Percentiles rank a stretch among this genome's conserved stretches.
These are phyloP conservation scores for Leucogyrophana mollusca DNA, from an alignment of 768 basidiomycete species.

Conservation along the genomic window DNA sequence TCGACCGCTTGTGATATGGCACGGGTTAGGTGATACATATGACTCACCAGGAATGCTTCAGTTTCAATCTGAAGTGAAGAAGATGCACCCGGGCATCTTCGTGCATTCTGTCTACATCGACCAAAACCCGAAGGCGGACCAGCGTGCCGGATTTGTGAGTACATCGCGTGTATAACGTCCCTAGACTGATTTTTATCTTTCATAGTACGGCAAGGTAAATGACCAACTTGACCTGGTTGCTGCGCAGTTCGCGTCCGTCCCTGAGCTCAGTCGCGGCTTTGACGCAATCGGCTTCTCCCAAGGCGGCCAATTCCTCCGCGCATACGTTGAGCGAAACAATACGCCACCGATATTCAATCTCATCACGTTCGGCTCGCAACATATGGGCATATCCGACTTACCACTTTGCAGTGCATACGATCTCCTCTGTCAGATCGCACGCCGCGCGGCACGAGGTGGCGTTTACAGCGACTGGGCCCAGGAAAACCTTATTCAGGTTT, in stretches of 20 bases:
- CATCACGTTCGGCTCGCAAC: conserved; percentile 85
- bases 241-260: conserved; percentile 59
- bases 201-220: conserved; percentile 76
- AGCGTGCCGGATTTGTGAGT: conserved; percentile 72
- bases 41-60: conserved; percentile 70
- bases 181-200: conserved; percentile 3
- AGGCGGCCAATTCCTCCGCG: conserved; percentile 88
- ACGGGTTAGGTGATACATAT: conserved; percentile 81
- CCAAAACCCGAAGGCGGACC: conserved; percentile 58
- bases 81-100: conserved; percentile 72
- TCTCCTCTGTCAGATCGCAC: conserved; percentile 66
- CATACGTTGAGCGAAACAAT: conserved; percentile 77
- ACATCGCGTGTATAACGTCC: background rate
- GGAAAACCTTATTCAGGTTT: conserved; percentile 68
- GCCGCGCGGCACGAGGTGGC: conserved; percentile 56
- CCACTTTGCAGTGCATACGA: conserved; percentile 65
- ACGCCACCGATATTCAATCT: conserved; percentile 74
- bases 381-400: conserved; percentile 82
- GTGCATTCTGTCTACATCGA: conserved; percentile 73
- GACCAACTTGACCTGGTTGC: conserved; percentile 66
- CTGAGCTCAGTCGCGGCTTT: conserved; percentile 68
- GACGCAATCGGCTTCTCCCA: conserved; percentile 90
- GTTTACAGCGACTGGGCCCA: conserved; percentile 81
- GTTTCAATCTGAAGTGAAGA: conserved; percentile 56
- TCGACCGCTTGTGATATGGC: conserved; percentile 74